phyloP scores from a whole-genome alignment of 108 stramenopile genomes.

The Cyclostephanos tholiformis region DNA sequence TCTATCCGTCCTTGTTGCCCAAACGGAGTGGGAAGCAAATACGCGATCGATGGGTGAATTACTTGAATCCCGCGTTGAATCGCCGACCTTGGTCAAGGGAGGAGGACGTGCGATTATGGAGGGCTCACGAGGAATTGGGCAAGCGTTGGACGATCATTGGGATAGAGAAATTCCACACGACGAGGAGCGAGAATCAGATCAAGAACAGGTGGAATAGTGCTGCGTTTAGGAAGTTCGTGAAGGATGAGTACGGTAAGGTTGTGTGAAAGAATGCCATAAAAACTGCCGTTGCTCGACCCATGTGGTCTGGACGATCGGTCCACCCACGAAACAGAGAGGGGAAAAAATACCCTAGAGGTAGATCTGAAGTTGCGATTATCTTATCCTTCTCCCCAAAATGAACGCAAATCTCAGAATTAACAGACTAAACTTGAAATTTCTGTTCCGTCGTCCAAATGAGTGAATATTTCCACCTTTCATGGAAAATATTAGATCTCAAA shows the following conservation, averaged over 20 bases:
- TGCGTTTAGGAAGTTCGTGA: not conserved
- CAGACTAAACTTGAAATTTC: no score
- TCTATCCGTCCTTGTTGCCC: not conserved
- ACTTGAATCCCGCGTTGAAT: slow-evolving; percentile 2
- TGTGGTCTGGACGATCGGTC: no score
- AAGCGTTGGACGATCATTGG: slow-evolving; percentile 1
- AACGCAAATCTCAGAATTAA: no score
- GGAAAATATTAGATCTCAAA: no score
- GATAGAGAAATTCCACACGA: slow-evolving; percentile 5
- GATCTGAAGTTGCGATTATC: no score
- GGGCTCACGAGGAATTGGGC: not conserved
- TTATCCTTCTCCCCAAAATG: no score
- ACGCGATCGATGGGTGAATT: slow-evolving; percentile 19
- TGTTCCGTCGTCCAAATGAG: no score
- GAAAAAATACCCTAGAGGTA: no score
- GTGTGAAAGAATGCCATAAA: no score
- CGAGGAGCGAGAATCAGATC: slow-evolving; percentile 22
- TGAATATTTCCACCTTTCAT: no score
- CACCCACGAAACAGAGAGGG: no score
- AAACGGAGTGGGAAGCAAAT: slow-evolving; percentile 6
- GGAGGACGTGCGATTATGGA: slow-evolving; percentile 27
- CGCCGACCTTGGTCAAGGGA: slow-evolving; percentile 6
- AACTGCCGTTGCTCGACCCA: no score
- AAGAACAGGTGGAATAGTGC: slow-evolving; percentile 22
- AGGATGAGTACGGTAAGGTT: not conserved